These are phyloP conservation scores for Melaleuca alternifolia DNA, from an alignment of 345 rosid genomes.

Conservation along the genomic window DNA sequence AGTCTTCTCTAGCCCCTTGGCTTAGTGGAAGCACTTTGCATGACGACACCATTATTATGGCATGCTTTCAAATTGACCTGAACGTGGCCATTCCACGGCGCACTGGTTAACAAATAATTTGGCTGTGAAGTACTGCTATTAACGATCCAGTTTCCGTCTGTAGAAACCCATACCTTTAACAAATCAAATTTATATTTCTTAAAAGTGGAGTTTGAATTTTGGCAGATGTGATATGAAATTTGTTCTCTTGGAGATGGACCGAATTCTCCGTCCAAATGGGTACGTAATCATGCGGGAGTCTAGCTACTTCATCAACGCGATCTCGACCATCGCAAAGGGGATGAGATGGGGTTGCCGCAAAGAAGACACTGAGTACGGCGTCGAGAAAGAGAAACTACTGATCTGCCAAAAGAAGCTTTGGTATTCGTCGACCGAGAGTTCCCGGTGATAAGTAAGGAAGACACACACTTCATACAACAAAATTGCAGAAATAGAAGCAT, in stretches of 20 bases:
- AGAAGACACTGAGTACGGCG: conserved; percentile 61
- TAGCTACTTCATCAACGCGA: conserved; percentile 56
- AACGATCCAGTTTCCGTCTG: neutral
- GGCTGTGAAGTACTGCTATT: neutral
- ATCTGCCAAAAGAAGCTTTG: conserved; percentile 93
- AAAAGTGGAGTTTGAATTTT: neutral
- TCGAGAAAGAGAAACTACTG: conserved; percentile 68
- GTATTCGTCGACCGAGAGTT: conserved; percentile 41
- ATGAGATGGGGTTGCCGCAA: conserved; percentile 80
- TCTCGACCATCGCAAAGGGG: conserved; percentile 61
- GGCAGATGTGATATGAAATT: conserved; percentile 87
- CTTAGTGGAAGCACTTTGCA: neutral
- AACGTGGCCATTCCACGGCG: neutral
- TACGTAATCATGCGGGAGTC: conserved; percentile 78
- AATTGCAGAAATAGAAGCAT: neutral
- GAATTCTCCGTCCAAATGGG: conserved; percentile 77
- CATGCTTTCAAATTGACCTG: neutral
- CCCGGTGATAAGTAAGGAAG: neutral
- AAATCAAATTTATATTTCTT: neutral
- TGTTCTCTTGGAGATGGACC: conserved; percentile 86
- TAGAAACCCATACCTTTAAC: neutral
- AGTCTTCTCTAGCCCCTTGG: neutral
- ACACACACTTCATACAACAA: neutral
- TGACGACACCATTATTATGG: neutral
- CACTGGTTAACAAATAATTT: neutral